Base-by-base conservation (phyloP, 2,329 filamentous ascomycete genomes). In the Penicillium thymicola region DNA sequence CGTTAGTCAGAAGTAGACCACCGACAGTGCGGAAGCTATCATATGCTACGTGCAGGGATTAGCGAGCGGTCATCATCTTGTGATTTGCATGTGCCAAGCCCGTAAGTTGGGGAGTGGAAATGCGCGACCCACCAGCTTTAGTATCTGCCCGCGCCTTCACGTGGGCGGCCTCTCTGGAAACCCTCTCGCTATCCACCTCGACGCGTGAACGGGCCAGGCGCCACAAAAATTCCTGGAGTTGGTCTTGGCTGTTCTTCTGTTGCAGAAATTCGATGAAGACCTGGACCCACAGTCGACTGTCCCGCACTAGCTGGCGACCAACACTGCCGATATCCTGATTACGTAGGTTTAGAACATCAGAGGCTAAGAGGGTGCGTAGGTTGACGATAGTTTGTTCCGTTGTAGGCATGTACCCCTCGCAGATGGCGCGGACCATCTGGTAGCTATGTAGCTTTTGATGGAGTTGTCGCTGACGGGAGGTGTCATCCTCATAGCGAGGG, bases 221-320 rank as follows among this genome's bases (percentile, higher is more conserved):
- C 92, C 92, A 97, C 38, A 96, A 80, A 61, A 97, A 89, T 67
- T 97, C 90, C 72, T 97, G 93, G 18, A 97, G 84, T 71, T 96
- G 89, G 73, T 97, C 91, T 16, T 84, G 75, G 59, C 80, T 78
- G 72, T 97, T 97, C 78, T 97, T 97, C 73, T 92, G 81, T 54
- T 85, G 81, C 44, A 97, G 72, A 6, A 96, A 76, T n/a, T 90
- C 85, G 65, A 95, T 93, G 71, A 96, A 86, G 56, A 92, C 82
- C 55, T 85, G 82, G 8, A 97, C 78, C 83, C 86, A 93, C 64
- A 88, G 81, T 70, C 88, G 89, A 47, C 81, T 80, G 68, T 88
- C 88, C 58, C 87, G 87, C 51, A 89, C 79, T 25, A 97, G 79
- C 46, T 87, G 82, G 9, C 87, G 84, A 25, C 92, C 92, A 9